Percentiles rank a stretch among this genome's conserved stretches.
phyloP scores from a whole-genome alignment of 176 grass and related monocot genomes.

The Oryza glumipatula region DNA sequence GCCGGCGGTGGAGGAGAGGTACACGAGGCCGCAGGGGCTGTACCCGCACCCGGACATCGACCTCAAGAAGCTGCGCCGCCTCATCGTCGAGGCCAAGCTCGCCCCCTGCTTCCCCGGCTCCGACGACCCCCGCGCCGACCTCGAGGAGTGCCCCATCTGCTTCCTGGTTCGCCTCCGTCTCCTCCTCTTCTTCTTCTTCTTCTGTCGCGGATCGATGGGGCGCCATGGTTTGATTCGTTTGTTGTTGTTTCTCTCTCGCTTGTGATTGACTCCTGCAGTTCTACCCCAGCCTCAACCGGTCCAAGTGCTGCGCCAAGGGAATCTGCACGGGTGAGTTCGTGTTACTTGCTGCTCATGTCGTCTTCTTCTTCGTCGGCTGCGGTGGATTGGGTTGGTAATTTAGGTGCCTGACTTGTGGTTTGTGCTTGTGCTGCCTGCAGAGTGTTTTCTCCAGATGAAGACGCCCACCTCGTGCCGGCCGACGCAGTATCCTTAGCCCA shows the following conservation, averaged over 20 bases:
- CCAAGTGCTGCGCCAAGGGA: constrained; percentile 92
- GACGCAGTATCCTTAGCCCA: constrained; percentile 75
- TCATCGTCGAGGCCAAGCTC: constrained; percentile 91
- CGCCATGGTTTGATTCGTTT: not conserved
- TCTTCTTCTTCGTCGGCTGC: not conserved
- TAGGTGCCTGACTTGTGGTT: constrained; percentile 7
- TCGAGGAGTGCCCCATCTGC: constrained; percentile 98
- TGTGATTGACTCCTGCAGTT: constrained; percentile 45
- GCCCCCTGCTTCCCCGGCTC: constrained; percentile 80
- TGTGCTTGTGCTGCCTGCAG: constrained; percentile 43
- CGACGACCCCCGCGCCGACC: constrained; percentile 66
- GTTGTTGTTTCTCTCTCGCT: not conserved
- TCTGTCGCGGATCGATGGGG: not conserved
- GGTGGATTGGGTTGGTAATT: not conserved
- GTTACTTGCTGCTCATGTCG: not conserved
- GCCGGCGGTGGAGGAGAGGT: constrained; percentile 77
- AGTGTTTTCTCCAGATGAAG: constrained; percentile 99
- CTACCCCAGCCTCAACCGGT: constrained; percentile 84
- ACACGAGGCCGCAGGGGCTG: constrained; percentile 88
- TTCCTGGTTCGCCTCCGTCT: constrained; percentile 58
- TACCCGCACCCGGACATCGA: constrained; percentile 88
- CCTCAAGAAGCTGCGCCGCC: constrained; percentile 81
- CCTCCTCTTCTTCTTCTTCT: not conserved
- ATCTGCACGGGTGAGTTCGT: constrained; percentile 81
- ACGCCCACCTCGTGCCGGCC: constrained; percentile 62